Conservation (phyloP, 345 rosid genomes). For the Bretschneidera sinensis region DNA sequence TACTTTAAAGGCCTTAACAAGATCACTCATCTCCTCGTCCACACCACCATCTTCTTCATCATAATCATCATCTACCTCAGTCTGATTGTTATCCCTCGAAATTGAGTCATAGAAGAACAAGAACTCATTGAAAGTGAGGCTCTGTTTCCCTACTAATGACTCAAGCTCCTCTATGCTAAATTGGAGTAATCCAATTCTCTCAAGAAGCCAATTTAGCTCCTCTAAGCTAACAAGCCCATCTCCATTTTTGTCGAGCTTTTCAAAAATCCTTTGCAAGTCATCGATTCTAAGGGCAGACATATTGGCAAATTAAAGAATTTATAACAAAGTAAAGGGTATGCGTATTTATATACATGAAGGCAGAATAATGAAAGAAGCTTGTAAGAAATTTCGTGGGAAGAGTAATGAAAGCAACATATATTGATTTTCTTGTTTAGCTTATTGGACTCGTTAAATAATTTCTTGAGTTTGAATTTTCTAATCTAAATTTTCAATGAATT, state of each 20-base stretch:
- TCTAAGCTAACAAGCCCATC: slow-evolving; percentile 60
- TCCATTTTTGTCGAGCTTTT: slow-evolving; percentile 60
- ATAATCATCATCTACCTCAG: slow-evolving; percentile 1
- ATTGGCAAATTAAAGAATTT: no score
- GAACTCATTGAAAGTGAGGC: slow-evolving; percentile 57
- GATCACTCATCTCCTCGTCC: slow-evolving; percentile 35
- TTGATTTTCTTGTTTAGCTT: not conserved
- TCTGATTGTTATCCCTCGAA: slow-evolving; percentile 11
- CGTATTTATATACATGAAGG: no score
- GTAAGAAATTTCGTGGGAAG: slow-evolving; percentile 15
- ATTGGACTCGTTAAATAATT: no score
- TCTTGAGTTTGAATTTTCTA: not conserved
- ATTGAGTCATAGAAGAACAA: slow-evolving; percentile 47
- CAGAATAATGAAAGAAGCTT: slow-evolving; percentile 9
- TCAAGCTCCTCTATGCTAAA: slow-evolving; percentile 44
- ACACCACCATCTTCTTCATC: no score
- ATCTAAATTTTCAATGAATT: not conserved
- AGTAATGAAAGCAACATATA: not conserved
- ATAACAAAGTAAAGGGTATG: no score
- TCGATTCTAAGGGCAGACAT: slow-evolving; percentile 21
- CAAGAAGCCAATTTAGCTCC: slow-evolving; percentile 74
- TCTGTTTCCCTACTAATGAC: slow-evolving; percentile 49
- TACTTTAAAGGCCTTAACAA: slow-evolving; percentile 55
- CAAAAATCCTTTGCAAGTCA: slow-evolving; percentile 60
- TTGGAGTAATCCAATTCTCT: slow-evolving; percentile 35